These are phyloP conservation scores for Magnolia changhungtana DNA, from an alignment of 164 flowering plant genomes.

Conservation along the genomic window DNA sequence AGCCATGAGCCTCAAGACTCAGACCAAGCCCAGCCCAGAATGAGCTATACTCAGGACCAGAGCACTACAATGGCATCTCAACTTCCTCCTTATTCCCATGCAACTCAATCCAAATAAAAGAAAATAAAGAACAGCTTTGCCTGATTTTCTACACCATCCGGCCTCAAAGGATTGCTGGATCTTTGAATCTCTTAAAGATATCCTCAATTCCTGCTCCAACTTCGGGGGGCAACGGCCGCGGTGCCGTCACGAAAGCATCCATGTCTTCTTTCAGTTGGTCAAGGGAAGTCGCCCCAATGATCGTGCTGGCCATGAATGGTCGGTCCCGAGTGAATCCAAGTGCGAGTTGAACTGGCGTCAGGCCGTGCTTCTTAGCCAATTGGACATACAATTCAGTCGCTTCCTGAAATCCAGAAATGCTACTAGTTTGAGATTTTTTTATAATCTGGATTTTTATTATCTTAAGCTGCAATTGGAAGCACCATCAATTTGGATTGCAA, in stretches of 20 bases:
- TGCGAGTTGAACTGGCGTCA: slow-evolving; percentile 73
- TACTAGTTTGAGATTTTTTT: background rate
- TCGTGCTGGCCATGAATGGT: slow-evolving; percentile 89
- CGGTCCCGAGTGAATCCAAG: slow-evolving; percentile 83
- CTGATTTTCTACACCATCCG: background rate
- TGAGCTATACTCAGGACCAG: no score
- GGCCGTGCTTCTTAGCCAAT: slow-evolving; percentile 70
- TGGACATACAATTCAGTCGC: slow-evolving; percentile 59
- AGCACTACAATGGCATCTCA: background rate
- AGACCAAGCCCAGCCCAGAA: no score
- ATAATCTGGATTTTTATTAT: no score
- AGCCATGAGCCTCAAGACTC: no score
- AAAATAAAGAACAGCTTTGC: background rate
- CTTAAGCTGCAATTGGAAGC: no score
- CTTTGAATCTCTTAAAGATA: slow-evolving; percentile 67
- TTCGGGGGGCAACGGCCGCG: slow-evolving; percentile 73
- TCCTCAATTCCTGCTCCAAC: slow-evolving; percentile 58
- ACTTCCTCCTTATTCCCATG: background rate
- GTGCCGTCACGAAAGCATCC: slow-evolving; percentile 61
- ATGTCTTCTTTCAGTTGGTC: slow-evolving; percentile 83
- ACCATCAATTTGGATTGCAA: no score
- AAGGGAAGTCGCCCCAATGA: slow-evolving; percentile 84
- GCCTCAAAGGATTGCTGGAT: slow-evolving; percentile 48
- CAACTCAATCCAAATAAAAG: background rate
- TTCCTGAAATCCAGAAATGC: slow-evolving; percentile 51